Evolutionary conservation across 2,329 filamentous ascomycete species (phyloP), one percentile per base, ranked within the genome.

Genomic region (Penicillium paneum): DNA sequence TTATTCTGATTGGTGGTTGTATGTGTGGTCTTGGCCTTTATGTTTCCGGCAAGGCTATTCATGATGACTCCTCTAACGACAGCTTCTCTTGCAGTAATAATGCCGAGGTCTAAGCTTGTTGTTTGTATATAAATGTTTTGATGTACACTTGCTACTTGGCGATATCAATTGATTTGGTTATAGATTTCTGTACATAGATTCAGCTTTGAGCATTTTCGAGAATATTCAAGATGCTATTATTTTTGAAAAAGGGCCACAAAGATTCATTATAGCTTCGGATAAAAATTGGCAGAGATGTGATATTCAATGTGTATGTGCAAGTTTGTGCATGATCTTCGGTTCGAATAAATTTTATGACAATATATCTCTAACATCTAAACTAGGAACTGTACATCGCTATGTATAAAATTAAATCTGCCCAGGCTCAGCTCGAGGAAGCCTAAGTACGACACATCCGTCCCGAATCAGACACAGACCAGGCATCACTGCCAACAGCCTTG

Each of bases 11-110:
- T 39, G 72, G 71, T 42, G 65, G 34, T 10, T 62, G 57, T 17
- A 67, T 70, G 54, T 64, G 63, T 41, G 60, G 62, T 35, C 62
- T 65, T 53, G 60, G 58, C 38, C 61, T 54, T 50, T 71, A 64
- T 57, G 71, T 65, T 46, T 67, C 65, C 45, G 59, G 58, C 24
- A 58, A 59, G 56, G 58, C 48, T 35, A 60, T 58, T 39, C 48
- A 58, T 35, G 55, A 58, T 60, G 63, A 71, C 42, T 53, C 67
- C 6, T 64, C 67, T n/a, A 67, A 62, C 46, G 65, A 61, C 41
- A 73, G 69, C 57, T 77, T 75, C 54, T 71, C 73, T 3, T 77
- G 74, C 49, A 68, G 68, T 43, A 72, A 63, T 53, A 74, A 74
- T 55, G 58, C 65, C 5, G 49, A 40, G 19, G 54, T 57, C 26